Base-by-base conservation (phyloP, 2,329 filamentous ascomycete species). In the Colletotrichum viniferum region DNA sequence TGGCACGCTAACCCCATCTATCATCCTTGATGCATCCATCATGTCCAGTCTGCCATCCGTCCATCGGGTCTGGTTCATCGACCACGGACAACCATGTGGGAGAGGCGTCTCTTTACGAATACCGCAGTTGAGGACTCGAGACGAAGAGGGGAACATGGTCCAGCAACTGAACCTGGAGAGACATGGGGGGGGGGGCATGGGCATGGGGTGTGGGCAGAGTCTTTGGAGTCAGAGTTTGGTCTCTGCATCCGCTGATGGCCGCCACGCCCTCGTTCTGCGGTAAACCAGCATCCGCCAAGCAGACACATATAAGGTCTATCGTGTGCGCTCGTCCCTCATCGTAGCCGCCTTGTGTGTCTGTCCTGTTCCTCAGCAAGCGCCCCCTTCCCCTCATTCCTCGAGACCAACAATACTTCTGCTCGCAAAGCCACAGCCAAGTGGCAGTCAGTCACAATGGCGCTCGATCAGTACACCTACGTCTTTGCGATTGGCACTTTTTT, bases 401-500 rank as follows among this genome's bases (percentile, higher is more conserved):
- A 72, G 69, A 75, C 69, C 71, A 55, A 26, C 66, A 60, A 48
- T 14, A 48, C 36, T 30, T 30, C 73, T 75, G 73, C 69, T 52
- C 64, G 62, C 69, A 69, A 28, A 75, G 69, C 24, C 55, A 63
- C 63, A 64, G 58, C 73, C 69, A 34, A 75, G 73, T 13, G 56
- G 73, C 56, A 52, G 36, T 62, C 69, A 48, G 70, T 62, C 85
- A 90, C 85, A 77, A 92, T 92, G 90, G 84, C 85, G 80, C 88
- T 93, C 79, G 82, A 90, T 80, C 83, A 92, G 79, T 94, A 94
- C 83, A 91, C 89, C 79, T 95, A 95, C 83, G 84, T 95, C 81
- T 95, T 95, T 82, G 93, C 87, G 86, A 92, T 95, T 79, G 93
- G 93, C 91, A 95, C 93, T 30, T 86, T 92, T 80, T 95, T 95